phyloP scores from a whole-genome alignment of 768 basidiomycete genomes.

The Leccinum obscurum region DNA sequence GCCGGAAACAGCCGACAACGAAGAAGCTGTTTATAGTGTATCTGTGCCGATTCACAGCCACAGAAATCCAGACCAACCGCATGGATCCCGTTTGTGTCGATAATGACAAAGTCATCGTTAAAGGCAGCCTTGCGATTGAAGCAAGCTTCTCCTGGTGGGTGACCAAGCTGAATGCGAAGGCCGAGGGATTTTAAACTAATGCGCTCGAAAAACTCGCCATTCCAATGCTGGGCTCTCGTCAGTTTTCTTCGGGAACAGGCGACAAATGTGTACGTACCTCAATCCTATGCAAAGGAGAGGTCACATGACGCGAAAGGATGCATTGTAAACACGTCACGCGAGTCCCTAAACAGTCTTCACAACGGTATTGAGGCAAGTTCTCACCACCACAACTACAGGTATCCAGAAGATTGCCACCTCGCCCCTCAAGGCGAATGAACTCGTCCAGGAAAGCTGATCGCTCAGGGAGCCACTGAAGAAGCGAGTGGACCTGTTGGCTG shows the following conservation, averaged over 20 bases:
- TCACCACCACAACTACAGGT: background rate
- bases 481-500: background rate
- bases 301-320: background rate
- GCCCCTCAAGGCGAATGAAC: background rate
- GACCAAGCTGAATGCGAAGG: slow-evolving; percentile 3
- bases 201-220: background rate
- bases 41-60: background rate
- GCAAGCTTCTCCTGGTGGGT: background rate
- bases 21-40: slow-evolving; percentile 1
- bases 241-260: background rate
- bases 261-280: background rate
- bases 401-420: background rate
- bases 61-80: background rate
- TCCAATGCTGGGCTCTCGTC: slow-evolving; percentile 2
- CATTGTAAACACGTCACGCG: background rate
- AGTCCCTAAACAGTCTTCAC: background rate
- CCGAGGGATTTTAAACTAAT: background rate
- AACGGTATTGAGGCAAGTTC: background rate
- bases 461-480: slow-evolving; percentile 2
- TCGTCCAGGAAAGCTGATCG: background rate
- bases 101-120: background rate
- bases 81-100: background rate
- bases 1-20: background rate
- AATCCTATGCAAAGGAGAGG: background rate
- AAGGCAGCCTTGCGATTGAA: background rate